These are phyloP conservation scores for Flueggea neowawraea DNA, from an alignment of 441 rosid species.

Conservation along the genomic window DNA sequence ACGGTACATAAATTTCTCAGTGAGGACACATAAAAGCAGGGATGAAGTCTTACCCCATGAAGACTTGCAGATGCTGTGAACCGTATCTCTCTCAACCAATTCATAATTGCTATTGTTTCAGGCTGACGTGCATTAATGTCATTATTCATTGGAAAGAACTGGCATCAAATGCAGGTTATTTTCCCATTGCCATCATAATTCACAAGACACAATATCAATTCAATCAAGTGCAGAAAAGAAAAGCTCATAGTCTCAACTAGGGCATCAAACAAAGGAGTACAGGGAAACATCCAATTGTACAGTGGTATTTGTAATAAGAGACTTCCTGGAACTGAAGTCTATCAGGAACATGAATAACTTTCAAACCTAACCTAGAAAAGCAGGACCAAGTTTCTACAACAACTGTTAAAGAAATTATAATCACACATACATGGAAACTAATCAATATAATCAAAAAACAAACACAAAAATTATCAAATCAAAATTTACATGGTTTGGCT, in stretches of 20 bases:
- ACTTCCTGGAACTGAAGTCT: too few relatives aligned
- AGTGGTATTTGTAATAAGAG: background rate
- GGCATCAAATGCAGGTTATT: constrained; percentile 21
- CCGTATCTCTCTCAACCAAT: constrained; percentile 65
- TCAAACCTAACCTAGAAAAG: too few relatives aligned
- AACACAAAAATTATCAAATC: too few relatives aligned
- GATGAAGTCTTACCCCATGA: constrained; percentile 69
- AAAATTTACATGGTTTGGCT: too few relatives aligned
- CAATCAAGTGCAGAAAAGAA: background rate
- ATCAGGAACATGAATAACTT: too few relatives aligned
- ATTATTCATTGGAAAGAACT: constrained; percentile 75
- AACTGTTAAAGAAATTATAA: too few relatives aligned
- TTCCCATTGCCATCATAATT: constrained; percentile 12
- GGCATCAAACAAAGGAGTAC: constrained; percentile 8
- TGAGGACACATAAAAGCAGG: too few relatives aligned
- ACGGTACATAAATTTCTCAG: too few relatives aligned
- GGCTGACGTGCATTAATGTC: constrained; percentile 67
- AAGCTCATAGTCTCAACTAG: background rate
- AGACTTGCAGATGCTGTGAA: constrained; percentile 93
- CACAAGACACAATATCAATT: background rate
- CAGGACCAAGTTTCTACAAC: too few relatives aligned
- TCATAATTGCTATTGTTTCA: constrained; percentile 85
- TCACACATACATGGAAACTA: too few relatives aligned
- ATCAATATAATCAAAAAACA: too few relatives aligned
- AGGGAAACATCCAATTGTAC: background rate